phyloP scores from a whole-genome alignment of 1,284 basidiomycete species.

The Garcileccinum viscosum region DNA sequence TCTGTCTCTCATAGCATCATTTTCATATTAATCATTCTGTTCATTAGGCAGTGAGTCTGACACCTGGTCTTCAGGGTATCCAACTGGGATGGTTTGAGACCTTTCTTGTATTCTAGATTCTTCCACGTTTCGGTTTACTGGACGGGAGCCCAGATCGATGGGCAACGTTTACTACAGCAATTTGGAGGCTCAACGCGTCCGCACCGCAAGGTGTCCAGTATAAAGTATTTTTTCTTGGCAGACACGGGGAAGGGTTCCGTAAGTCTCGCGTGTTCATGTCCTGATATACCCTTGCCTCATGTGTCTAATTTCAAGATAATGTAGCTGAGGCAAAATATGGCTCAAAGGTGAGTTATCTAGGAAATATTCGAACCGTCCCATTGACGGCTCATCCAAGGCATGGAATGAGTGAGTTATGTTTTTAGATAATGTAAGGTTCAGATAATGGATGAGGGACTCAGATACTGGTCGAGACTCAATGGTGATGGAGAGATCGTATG shows the following conservation, averaged over 20 bases:
- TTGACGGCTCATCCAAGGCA: conserved; percentile 8
- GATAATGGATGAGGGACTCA: background rate
- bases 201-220: conserved; percentile 48
- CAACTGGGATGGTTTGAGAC: background rate
- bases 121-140: conserved; percentile 64
- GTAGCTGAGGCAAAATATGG: conserved; percentile 11
- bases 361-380: background rate
- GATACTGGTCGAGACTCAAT: conserved; percentile 15
- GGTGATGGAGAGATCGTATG: conserved; percentile 10
- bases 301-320: conserved; percentile 8
- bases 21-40: background rate
- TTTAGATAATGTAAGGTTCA: background rate
- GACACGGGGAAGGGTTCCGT: conserved; percentile 17
- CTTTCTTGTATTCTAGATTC: conserved; percentile 45
- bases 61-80: background rate
- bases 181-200: conserved; percentile 52
- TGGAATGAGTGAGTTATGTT: conserved; percentile 13
- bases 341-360: conserved; percentile 1
- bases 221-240: conserved; percentile 64
- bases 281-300: background rate
- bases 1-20: no score
- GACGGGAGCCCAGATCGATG: conserved; percentile 59
- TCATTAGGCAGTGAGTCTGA: conserved; percentile 12
- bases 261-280: background rate
- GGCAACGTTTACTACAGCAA: conserved; percentile 48